Conservation (phyloP, 345 rosid genomes). For the Gynandropsis gynandra region DNA sequence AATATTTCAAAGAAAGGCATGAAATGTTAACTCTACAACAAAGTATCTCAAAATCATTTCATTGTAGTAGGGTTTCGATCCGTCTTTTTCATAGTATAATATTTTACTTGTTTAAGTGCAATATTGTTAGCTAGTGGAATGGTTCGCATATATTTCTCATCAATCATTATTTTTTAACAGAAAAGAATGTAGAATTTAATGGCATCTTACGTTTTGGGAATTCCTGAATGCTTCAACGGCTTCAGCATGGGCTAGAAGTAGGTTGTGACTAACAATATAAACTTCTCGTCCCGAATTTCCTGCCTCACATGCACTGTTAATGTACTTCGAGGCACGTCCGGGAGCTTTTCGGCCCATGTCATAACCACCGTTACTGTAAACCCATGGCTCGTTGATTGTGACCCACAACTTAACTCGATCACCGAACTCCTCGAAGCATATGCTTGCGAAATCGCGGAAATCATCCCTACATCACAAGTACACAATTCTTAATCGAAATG, state of each 20-base stretch:
- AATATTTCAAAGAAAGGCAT: not conserved
- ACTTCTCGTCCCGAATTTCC: constrained; percentile 28
- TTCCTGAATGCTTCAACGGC: constrained; percentile 25
- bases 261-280: constrained; percentile 25
- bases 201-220: constrained; percentile 3
- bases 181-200: not conserved
- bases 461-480: constrained; percentile 26
- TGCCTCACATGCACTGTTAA: constrained; percentile 21
- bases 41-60: too few species aligned
- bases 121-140: too few species aligned
- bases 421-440: constrained; percentile 40
- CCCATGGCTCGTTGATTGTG: constrained; percentile 39
- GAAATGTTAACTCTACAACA: not conserved
- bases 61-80: too few species aligned
- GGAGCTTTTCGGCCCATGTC: constrained; percentile 27
- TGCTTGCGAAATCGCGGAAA: constrained; percentile 28
- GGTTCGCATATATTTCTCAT: too few species aligned
- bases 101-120: too few species aligned
- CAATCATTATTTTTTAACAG: too few species aligned
- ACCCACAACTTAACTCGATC: constrained; percentile 44
- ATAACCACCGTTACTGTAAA: constrained; percentile 24
- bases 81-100: too few species aligned
- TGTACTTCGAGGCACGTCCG: constrained; percentile 27
- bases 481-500: too few species aligned
- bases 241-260: constrained; percentile 26